Evolutionary conservation across 169 alveolate genomes (phyloP).

Genomic region (Perkinsus chesapeaki): DNA sequence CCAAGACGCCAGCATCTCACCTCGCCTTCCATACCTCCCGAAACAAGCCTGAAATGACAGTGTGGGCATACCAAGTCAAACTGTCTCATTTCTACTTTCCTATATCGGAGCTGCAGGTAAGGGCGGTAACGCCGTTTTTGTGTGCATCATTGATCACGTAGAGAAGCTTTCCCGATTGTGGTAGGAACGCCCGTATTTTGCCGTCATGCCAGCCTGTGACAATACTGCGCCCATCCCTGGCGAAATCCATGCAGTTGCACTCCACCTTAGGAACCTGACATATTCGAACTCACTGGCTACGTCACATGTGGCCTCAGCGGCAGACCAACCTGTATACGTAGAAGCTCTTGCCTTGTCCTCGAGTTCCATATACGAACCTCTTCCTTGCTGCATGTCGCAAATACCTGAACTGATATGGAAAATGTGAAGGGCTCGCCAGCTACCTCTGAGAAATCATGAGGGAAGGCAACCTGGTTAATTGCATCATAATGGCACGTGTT

Average conservation of each 20-base stretch:
- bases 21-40: conserved; percentile 80
- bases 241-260: conserved; percentile 58
- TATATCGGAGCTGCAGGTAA: conserved; percentile 37
- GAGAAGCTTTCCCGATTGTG: conserved; percentile 77
- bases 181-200: conserved; percentile 77
- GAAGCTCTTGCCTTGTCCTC: conserved; percentile 65
- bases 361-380: conserved; percentile 87
- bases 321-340: conserved; percentile 63
- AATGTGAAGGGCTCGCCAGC: conserved; percentile 16
- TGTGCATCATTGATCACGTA: conserved; percentile 82
- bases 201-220: conserved; percentile 82
- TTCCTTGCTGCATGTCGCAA: conserved; percentile 77
- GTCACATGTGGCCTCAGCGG: background rate
- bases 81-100: background rate
- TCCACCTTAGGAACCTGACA: conserved; percentile 75
- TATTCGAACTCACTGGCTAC: background rate
- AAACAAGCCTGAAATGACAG: conserved; percentile 20
- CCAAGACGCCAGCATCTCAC: conserved; percentile 82
- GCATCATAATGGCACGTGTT: conserved; percentile 76
- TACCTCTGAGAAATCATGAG: conserved; percentile 58
- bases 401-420: conserved; percentile 26
- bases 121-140: conserved; percentile 78
- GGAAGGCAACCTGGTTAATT: conserved; percentile 71
- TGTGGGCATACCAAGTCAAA: background rate
- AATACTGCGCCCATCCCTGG: conserved; percentile 69